Evolutionary conservation across 257 asterid species (phyloP), one percentile per base, ranked within the genome.

Genomic region (Vinca minor): DNA sequence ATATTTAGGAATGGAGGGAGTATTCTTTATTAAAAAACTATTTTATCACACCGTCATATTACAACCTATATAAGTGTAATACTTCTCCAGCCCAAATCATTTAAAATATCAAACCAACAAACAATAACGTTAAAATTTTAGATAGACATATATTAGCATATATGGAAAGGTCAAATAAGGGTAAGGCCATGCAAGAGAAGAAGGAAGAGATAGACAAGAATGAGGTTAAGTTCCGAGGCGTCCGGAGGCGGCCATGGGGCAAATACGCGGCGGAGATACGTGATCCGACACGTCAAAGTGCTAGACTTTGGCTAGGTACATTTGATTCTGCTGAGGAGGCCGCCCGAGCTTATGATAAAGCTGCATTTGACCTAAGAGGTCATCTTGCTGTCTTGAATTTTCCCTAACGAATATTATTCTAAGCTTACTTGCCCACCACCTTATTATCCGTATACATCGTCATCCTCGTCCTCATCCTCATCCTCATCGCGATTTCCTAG

Each of bases 191-290:
- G 66, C 41, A 35, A 79, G 69, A 78, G 72, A 75, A 69, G n/a
- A n/a, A n/a, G n/a, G n/a, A n/a, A n/a, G 96, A 26, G 96, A 95
- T n/a, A 95, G 84, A 2, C 68, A 95, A 10, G 62, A 59, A 71
- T 18, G 88, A 84, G 25, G 66, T 81, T 9, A 84, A 78, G 74
- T 89, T 79, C 0, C 69, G 96, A 28, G 96, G 96, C n/a, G 96
- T 86, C 3, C 68, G 96, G 13, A 77, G 72, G 87, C 78, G 96
- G 67, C 88, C 88, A 23, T 88, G 91, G 95, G 96, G 95, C 1
- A 89, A 84, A 36, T 89, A 78, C 47, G 95, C 94, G n/a, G 96
- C 95, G 12, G 96, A 89, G 81, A 86, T 89, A 63, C 93, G 96
- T 0, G 95, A 89, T 74, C 70, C 86, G 0, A 77, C 77, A 0